phyloP scores from a whole-genome alignment of 768 basidiomycete species.

The Leccinum arenicola region DNA sequence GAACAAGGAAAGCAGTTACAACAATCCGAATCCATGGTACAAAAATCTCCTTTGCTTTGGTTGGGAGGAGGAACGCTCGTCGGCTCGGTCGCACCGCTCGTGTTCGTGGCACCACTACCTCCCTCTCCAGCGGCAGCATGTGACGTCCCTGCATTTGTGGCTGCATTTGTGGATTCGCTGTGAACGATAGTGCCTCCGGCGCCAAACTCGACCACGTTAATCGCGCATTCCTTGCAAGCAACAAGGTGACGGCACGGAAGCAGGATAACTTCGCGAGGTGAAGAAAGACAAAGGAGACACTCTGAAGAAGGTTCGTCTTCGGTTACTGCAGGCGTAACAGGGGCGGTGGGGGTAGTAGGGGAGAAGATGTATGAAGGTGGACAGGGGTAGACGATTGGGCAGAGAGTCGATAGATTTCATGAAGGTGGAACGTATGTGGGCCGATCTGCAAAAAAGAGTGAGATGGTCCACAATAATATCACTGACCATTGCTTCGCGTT shows the following conservation, averaged over 20 bases:
- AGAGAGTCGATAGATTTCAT: too few species aligned
- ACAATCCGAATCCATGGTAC: neutral
- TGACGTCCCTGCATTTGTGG: conserved; percentile 24
- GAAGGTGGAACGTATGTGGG: too few species aligned
- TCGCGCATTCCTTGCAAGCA: conserved; percentile 91
- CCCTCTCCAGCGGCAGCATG: conserved; percentile 24
- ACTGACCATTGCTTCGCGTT: too few species aligned
- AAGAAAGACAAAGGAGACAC: conserved; percentile 66
- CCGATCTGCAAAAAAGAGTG: too few species aligned
- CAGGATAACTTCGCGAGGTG: conserved; percentile 87
- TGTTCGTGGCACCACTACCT: conserved; percentile 13
- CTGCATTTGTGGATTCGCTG: conserved; percentile 36
- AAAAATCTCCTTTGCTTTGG: conserved; percentile 74
- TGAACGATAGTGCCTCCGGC: conserved; percentile 84
- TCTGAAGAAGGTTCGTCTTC: too few species aligned
- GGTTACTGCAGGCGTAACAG: too few species aligned
- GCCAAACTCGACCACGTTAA: conserved; percentile 98
- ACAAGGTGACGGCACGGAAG: conserved; percentile 93
- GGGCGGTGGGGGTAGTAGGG: too few species aligned
- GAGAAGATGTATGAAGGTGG: too few species aligned
- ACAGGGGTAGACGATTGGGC: too few species aligned
- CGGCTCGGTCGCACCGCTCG: conserved; percentile 23
- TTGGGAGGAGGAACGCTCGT: conserved; percentile 32
- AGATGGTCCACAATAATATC: too few species aligned
- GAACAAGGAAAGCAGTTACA: neutral